Conservation (phyloP, 192 early-diverging fungal species). For the Phlyctochytrium bullatum region DNA sequence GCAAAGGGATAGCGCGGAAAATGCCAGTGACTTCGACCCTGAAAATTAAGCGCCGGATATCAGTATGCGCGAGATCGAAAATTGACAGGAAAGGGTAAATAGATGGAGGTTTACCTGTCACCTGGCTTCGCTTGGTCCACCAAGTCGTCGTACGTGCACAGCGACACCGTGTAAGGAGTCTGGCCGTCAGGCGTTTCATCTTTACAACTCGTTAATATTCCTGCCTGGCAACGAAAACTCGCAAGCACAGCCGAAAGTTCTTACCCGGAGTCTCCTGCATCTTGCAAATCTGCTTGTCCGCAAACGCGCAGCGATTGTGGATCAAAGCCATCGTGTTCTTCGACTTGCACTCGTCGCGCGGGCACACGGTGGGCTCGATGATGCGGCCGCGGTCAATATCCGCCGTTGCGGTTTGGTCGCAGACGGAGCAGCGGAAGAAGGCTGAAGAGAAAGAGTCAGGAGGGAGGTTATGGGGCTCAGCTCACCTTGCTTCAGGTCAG, state of each 20-base stretch:
- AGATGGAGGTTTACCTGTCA: slow-evolving; percentile 56
- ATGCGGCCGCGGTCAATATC: slow-evolving; percentile 87
- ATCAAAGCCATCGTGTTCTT: slow-evolving; percentile 83
- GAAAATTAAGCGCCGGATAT: too few species aligned
- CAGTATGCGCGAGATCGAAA: slow-evolving; percentile 13
- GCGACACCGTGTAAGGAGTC: slow-evolving; percentile 93
- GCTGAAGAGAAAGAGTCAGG: slow-evolving; percentile 42
- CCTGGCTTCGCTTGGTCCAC: slow-evolving; percentile 91
- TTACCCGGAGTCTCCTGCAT: slow-evolving; percentile 90
- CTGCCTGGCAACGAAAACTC: not conserved
- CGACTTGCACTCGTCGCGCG: slow-evolving; percentile 71
- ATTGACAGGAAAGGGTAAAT: not conserved
- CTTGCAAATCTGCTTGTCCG: slow-evolving; percentile 89
- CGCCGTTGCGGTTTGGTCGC: slow-evolving; percentile 77
- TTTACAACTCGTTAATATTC: slow-evolving; percentile 19
- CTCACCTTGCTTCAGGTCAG: slow-evolving; percentile 82
- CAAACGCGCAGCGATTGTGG: slow-evolving; percentile 92
- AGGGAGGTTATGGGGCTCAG: not conserved
- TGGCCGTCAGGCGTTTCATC: slow-evolving; percentile 94
- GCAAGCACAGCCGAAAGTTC: slow-evolving; percentile 11
- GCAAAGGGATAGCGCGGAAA: slow-evolving; percentile 89
- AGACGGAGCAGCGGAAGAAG: slow-evolving; percentile 90
- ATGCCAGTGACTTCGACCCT: slow-evolving; percentile 93
- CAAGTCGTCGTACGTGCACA: slow-evolving; percentile 90
- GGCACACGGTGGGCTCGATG: slow-evolving; percentile 79